phyloP scores from a whole-genome alignment of 192 early-diverging fungal species.

The Coemansia aciculifera region DNA sequence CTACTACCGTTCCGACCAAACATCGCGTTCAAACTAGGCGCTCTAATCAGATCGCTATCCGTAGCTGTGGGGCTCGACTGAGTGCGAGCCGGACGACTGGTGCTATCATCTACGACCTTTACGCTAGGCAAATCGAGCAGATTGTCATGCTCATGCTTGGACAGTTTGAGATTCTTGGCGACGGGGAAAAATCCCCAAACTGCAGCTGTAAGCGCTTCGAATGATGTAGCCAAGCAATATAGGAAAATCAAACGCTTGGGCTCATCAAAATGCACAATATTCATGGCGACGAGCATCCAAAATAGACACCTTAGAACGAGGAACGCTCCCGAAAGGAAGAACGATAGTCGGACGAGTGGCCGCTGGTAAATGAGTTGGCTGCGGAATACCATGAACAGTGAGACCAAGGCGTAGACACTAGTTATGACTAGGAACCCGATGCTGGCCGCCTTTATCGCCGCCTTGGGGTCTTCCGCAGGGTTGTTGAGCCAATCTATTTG shows the following conservation, averaged over 20 bases:
- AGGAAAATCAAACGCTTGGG: constrained; percentile 46
- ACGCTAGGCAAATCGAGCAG: constrained; percentile 8
- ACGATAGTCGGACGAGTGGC: constrained; percentile 39
- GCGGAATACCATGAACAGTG: constrained; percentile 28
- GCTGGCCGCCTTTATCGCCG: constrained; percentile 30
- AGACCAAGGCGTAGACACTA: constrained; percentile 13
- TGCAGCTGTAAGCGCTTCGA: constrained; percentile 25
- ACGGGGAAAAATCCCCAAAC: constrained; percentile 33
- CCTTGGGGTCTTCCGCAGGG: constrained; percentile 22
- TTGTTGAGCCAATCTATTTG: constrained; percentile 54
- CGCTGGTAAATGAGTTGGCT: constrained; percentile 41
- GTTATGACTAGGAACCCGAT: constrained; percentile 41
- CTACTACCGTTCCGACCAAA: not conserved
- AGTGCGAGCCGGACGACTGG: not conserved
- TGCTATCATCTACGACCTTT: constrained; percentile 9
- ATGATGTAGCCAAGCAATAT: constrained; percentile 33
- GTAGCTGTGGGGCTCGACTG: not conserved
- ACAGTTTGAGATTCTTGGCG: constrained; percentile 25
- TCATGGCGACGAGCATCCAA: constrained; percentile 48
- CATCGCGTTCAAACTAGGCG: not conserved
- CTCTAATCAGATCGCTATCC: not conserved
- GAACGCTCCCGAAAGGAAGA: constrained; percentile 22
- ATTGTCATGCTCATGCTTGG: not conserved
- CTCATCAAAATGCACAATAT: constrained; percentile 28
- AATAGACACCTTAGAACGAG: constrained; percentile 37